Base-by-base conservation (phyloP, 306 rosid genomes). In the Spatholobus suberectus region DNA sequence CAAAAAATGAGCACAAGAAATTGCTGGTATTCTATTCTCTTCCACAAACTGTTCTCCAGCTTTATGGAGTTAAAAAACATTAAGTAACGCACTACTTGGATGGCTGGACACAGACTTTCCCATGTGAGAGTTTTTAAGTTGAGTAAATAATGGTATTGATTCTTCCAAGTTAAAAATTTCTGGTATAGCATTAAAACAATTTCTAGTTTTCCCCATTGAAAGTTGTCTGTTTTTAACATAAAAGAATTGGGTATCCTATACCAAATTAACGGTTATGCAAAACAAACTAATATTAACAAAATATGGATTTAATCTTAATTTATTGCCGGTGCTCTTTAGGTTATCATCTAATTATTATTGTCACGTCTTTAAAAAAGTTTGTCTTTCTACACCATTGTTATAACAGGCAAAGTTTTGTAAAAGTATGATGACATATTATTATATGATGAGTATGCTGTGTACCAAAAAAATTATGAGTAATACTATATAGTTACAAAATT, bases 71-170 rank as follows among this genome's bases (percentile, higher is more conserved):
- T 12, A 40, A 23, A 62, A 82, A 51, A 41, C 18, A 73, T 29
- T 70, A 83, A 74, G 87, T 44, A 78, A 83, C 76, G 80, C 77
- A 54, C 78, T 52, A 38, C 40, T 61, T 26, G 40, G 75, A 55
- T 54, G 32, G 79, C 14, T 58, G 81, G 18, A 6, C 55, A 26
- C 82, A 37, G 49, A 58, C 51, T 46, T 67, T 77, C 74, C 76
- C 87, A 73, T 69, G 78, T 61, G 85, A 76, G 71, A 47, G 73
- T 70, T 83, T 81, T 63, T 76, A 34, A 68, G 69, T 76, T 83
- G 63, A 83, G 63, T 78, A 65, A 62, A 76, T 63, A 43, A 77
- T 66, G 55, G 23, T 26, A 27, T 66, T 73, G 72, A 65, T 70
- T 77, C 65, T 47, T 70, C 5, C n/a, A n/a, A 41, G 82, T 3